A percentile compares a stretch with the other conserved stretches of the same genome.
These are phyloP conservation scores for Nannochloropsis salina DNA, from an alignment of 108 stramenopile genomes.

Conservation along the genomic window DNA sequence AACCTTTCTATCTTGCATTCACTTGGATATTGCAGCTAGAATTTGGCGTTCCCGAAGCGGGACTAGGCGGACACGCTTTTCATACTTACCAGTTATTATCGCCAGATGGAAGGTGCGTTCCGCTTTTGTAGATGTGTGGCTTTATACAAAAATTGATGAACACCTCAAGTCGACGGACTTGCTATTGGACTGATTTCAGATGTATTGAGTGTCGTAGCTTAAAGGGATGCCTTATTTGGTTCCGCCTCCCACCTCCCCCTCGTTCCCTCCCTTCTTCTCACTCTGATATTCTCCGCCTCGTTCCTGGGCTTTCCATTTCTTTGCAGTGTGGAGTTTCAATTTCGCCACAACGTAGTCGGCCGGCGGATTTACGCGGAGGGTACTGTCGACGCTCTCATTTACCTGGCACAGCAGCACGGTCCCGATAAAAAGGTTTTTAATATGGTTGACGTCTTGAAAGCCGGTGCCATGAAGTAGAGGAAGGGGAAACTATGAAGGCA, in stretches of 20 bases:
- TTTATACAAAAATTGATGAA: not conserved
- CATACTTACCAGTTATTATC: slow-evolving; percentile 91
- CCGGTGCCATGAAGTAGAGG: slow-evolving; percentile 44
- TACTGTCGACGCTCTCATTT: slow-evolving; percentile 92
- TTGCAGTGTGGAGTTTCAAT: slow-evolving; percentile 71
- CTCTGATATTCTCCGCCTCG: not conserved
- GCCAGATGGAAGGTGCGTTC: slow-evolving; percentile 67
- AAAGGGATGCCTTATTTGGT: too few relatives aligned
- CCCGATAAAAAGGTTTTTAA: slow-evolving; percentile 49
- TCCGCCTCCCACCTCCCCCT: not conserved
- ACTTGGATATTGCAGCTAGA: slow-evolving; percentile 43
- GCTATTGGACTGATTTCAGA: too few relatives aligned
- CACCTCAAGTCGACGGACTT: too few relatives aligned
- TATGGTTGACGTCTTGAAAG: slow-evolving; percentile 57
- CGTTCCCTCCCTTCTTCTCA: not conserved
- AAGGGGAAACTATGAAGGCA: not conserved
- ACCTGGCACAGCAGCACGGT: slow-evolving; percentile 68
- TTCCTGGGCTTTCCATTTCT: not conserved
- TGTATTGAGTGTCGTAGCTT: too few relatives aligned
- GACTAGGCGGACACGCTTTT: slow-evolving; percentile 86
- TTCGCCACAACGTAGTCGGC: slow-evolving; percentile 94
- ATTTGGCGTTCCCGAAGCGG: slow-evolving; percentile 87
- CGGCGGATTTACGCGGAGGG: slow-evolving; percentile 96
- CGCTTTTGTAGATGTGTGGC: not conserved
- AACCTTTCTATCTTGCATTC: not conserved